Base-by-base conservation (phyloP, 31 red algal species). In the Endocladia muricata region DNA sequence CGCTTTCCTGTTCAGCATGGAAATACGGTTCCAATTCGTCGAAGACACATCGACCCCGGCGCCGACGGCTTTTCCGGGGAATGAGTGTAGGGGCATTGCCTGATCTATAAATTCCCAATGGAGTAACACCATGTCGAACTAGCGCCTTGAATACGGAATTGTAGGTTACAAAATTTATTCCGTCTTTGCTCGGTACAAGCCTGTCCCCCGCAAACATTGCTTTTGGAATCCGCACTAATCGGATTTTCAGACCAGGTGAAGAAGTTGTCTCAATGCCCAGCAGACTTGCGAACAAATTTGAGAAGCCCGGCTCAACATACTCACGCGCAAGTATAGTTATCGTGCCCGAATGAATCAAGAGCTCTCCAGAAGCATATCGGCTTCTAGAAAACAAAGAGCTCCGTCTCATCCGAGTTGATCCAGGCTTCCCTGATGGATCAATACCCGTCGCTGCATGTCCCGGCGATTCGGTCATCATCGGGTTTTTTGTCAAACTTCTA, bases 31-130 rank as follows among this genome's bases (percentile, higher is more conserved):
- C 51, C 43, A 78, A 39, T 32, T 76, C 52, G 49, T 77, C 9
- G 19, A 37, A 39, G 31, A 83, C 28, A 7, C 70, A 61, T 25
- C 32, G 23, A 44, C 90, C 90, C 25, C 90, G 83, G 22, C 59
- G 67, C 26, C 39, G 44, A 57, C 83, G 30, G 3, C 36, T 31
- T 59, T 84, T 83, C 29, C 32, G 15, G 3, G 83, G 83, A 29
- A 94, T 65, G 29, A 76, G 73, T 2, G 62, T 79, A 47, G 91
- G 91, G 0, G 91, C 91, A 37, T 48, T 66, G 35, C 91, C 91
- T 55, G 83, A 94, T 55, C 91, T 83, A 78, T 94, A 94, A 44
- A 94, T 83, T 29, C 91, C 91, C 4, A 94, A 44, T 13, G 91
- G 82, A 35, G 84, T 86, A 4, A 73, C 83, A 39, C 83, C 83